A percentile compares a stretch with the other conserved stretches of the same genome.
These are phyloP conservation scores for Obelidium mucronatum DNA, from an alignment of 192 early-diverging fungal genomes.

Conservation along the genomic window DNA sequence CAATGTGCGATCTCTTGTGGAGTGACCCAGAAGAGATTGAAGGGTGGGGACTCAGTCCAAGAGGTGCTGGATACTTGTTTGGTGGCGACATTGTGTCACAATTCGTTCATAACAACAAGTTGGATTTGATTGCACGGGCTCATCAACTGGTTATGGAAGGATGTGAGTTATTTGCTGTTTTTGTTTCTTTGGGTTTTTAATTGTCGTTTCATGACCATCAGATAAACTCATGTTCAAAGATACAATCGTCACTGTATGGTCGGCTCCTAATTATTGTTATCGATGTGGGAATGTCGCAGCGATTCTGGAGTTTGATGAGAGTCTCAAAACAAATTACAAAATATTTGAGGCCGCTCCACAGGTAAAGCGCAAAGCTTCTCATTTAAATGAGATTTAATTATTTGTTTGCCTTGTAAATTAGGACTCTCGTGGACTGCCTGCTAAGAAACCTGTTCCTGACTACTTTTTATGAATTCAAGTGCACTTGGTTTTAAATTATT, in stretches of 20 bases:
- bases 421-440: slow-evolving; percentile 81
- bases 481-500: too few species aligned
- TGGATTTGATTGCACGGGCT: slow-evolving; percentile 71
- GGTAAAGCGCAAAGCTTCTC: too few species aligned
- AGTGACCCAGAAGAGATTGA: slow-evolving; percentile 90
- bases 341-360: slow-evolving; percentile 94
- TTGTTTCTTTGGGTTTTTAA: neutral
- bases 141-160: slow-evolving; percentile 99
- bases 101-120: slow-evolving; percentile 67
- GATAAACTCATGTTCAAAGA: slow-evolving; percentile 96
- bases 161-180: slow-evolving; percentile 38
- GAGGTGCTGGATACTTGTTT: slow-evolving; percentile 97
- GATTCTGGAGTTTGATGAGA: slow-evolving; percentile 92
- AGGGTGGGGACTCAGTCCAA: slow-evolving; percentile 95
- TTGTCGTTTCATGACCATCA: neutral
- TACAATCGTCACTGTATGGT: slow-evolving; percentile 97
- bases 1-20: slow-evolving; percentile 98
- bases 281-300: slow-evolving; percentile 98
- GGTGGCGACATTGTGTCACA: slow-evolving; percentile 85
- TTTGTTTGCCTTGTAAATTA: slow-evolving; percentile 28
- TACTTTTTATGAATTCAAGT: slow-evolving; percentile 81
- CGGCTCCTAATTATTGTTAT: slow-evolving; percentile 99
- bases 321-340: slow-evolving; percentile 86
- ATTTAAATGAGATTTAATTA: neutral
- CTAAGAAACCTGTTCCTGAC: slow-evolving; percentile 89